Conservation (phyloP, 768 basidiomycete genomes). For the Rhodotorula diobovata region DNA sequence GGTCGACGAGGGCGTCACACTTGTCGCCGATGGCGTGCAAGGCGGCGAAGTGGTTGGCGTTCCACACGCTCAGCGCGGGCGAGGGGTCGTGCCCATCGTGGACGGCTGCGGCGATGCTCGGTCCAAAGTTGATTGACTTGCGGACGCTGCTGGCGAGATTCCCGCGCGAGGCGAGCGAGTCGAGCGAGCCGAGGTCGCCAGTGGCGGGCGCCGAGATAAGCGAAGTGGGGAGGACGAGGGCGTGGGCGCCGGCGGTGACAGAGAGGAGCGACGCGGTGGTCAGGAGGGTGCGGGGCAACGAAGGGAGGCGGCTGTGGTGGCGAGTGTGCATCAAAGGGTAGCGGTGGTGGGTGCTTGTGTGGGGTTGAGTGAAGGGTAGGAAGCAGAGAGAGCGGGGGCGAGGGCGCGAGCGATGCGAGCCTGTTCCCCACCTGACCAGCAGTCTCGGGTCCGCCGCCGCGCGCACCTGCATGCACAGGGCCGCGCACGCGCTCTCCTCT, state of each 20-base stretch:
- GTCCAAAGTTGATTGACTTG: conserved; percentile 88
- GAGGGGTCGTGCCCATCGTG: conserved; percentile 40
- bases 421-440: not conserved
- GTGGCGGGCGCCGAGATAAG: not conserved
- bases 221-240: conserved; percentile 10
- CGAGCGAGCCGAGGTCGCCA: not conserved
- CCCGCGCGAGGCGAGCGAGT: not conserved
- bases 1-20: conserved; percentile 43
- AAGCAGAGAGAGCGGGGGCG: not conserved
- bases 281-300: not conserved
- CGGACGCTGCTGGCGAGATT: conserved; percentile 49
- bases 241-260: conserved; percentile 9
- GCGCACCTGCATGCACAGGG: too few relatives aligned
- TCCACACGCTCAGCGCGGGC: conserved; percentile 20
- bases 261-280: conserved; percentile 17
- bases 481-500: too few relatives aligned
- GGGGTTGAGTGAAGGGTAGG: not conserved
- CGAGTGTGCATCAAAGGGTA: too few relatives aligned
- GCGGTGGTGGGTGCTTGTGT: not conserved
- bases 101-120: conserved; percentile 63
- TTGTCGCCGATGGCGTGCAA: conserved; percentile 48
- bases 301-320: too few relatives aligned
- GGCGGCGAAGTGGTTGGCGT: conserved; percentile 36
- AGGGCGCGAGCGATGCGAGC: too few relatives aligned
- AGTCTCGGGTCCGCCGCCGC: too few relatives aligned